Evolutionary conservation across 108 stramenopile species (phyloP).

Genomic region (Nitzschia sp.): DNA sequence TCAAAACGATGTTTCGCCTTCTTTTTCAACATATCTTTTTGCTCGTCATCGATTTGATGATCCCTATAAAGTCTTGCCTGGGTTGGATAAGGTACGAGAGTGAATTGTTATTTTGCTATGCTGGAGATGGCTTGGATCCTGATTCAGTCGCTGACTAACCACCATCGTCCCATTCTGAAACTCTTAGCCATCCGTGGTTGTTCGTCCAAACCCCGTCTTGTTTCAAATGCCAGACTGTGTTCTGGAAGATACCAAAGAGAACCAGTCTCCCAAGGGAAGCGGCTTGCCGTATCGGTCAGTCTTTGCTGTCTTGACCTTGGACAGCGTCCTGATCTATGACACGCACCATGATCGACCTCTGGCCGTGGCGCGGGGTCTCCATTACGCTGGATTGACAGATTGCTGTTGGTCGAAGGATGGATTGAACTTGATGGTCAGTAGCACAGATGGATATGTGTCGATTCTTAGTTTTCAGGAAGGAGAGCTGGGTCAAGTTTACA

Average conservation of each 20-base stretch:
- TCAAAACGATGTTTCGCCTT: slow-evolving; percentile 29
- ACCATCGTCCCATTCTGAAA: background rate
- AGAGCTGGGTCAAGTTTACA: slow-evolving; percentile 69
- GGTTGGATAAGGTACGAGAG: slow-evolving; percentile 68
- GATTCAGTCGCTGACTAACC: background rate
- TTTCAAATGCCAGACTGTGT: slow-evolving; percentile 58
- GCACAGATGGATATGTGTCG: slow-evolving; percentile 87
- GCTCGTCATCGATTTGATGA: slow-evolving; percentile 81
- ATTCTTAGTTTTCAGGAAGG: slow-evolving; percentile 72
- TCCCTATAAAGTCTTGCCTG: slow-evolving; percentile 76
- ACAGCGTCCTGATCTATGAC: slow-evolving; percentile 82
- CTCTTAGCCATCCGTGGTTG: slow-evolving; percentile 72
- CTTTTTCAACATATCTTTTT: slow-evolving; percentile 79
- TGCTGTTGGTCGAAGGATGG: slow-evolving; percentile 85
- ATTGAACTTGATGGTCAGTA: slow-evolving; percentile 70
- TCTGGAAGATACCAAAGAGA: slow-evolving; percentile 42
- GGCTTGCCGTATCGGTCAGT: slow-evolving; percentile 70
- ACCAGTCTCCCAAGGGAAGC: slow-evolving; percentile 15
- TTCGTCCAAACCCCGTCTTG: slow-evolving; percentile 80
- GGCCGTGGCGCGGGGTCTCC: slow-evolving; percentile 66
- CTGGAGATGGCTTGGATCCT: too few species aligned
- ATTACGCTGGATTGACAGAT: slow-evolving; percentile 88
- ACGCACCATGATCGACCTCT: slow-evolving; percentile 75
- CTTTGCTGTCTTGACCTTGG: slow-evolving; percentile 83
- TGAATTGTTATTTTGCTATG: background rate